phyloP scores from a whole-genome alignment of 495 filamentous ascomycete genomes.

The Polyplosphaeria fusca region DNA sequence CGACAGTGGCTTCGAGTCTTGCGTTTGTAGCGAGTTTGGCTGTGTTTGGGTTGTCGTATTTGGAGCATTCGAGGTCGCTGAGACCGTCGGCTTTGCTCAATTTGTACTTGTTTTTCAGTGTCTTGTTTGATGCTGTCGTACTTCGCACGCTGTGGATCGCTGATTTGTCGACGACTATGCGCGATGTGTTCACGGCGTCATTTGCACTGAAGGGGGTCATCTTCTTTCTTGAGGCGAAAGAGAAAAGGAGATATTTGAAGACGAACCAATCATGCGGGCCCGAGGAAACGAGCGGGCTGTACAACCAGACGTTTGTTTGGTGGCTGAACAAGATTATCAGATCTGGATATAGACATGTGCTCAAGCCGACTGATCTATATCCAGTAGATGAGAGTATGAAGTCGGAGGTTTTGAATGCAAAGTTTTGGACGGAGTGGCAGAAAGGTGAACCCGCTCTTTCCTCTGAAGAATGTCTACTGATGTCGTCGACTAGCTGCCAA shows the following conservation, averaged over 20 bases:
- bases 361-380: background rate
- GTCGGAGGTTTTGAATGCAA: background rate
- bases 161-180: background rate
- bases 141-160: background rate
- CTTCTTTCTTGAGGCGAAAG: constrained; percentile 1
- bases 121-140: background rate
- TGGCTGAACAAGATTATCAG: constrained; percentile 2
- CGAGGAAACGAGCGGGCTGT: background rate
- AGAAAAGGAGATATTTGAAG: background rate
- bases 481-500: background rate
- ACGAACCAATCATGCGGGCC: background rate
- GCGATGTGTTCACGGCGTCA: background rate
- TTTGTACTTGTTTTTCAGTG: background rate
- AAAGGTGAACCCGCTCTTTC: background rate
- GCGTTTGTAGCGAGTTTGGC: constrained; percentile 1
- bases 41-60: background rate
- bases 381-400: background rate
- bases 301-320: background rate
- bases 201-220: constrained; percentile 3
- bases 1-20: background rate
- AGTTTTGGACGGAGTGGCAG: background rate
- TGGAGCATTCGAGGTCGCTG: constrained; percentile 1
- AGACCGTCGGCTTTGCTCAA: background rate
- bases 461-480: too few relatives aligned
- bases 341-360: background rate